These are phyloP conservation scores for Salvia sclarea DNA, from an alignment of 305 asterid genomes.

Conservation along the genomic window DNA sequence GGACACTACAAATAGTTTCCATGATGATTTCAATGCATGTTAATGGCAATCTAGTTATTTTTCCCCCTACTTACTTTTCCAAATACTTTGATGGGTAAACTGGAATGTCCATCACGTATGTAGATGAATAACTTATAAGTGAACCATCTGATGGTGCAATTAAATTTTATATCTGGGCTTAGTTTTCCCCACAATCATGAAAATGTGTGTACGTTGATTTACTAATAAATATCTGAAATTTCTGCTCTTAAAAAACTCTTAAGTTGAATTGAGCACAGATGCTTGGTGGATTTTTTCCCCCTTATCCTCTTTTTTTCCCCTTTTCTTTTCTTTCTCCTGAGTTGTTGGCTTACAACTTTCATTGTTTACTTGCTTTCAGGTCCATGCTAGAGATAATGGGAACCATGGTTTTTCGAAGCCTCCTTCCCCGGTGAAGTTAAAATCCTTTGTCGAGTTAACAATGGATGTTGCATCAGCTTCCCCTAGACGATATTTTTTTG, in stretches of 20 bases:
- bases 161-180: neutral
- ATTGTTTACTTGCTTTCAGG: slow-evolving; percentile 47
- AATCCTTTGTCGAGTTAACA: slow-evolving; percentile 68
- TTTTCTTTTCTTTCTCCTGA: too few relatives aligned
- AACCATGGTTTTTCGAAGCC: slow-evolving; percentile 35
- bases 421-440: slow-evolving; percentile 62
- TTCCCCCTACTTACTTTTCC: neutral
- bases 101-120: too few relatives aligned
- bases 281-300: too few relatives aligned
- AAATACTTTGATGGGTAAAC: slow-evolving; percentile 3
- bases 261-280: slow-evolving; percentile 6
- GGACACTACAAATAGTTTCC: slow-evolving; percentile 6
- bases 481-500: slow-evolving; percentile 87
- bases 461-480: slow-evolving; percentile 96
- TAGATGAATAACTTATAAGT: too few relatives aligned
- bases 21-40: slow-evolving; percentile 26
- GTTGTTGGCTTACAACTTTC: slow-evolving; percentile 12
- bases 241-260: slow-evolving; percentile 13
- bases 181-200: slow-evolving; percentile 16
- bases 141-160: slow-evolving; percentile 22
- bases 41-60: neutral
- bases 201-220: neutral
- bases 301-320: too few relatives aligned
- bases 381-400: slow-evolving; percentile 48
- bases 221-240: slow-evolving; percentile 15